Conservation (phyloP, 176 grass and related monocot genomes). For the Oryza officinalis region DNA sequence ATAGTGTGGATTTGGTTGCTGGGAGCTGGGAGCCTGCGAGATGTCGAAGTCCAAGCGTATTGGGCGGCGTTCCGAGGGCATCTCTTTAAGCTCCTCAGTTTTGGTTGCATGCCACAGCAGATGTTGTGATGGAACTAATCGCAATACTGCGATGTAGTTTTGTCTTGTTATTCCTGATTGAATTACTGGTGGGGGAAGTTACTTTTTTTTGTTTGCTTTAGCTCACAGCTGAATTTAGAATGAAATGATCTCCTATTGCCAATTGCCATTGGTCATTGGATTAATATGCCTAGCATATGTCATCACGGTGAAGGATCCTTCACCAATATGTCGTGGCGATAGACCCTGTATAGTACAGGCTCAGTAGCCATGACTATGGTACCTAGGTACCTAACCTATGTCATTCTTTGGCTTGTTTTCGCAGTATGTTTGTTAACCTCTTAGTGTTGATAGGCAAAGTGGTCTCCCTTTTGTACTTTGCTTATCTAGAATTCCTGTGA, state of each 20-base stretch:
- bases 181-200: background rate
- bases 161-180: background rate
- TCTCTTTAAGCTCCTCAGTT: background rate
- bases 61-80: background rate
- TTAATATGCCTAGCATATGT: background rate
- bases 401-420: background rate
- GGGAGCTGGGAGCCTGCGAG: background rate
- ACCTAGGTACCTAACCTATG: background rate
- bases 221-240: background rate
- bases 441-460: background rate
- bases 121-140: background rate
- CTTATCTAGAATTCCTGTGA: background rate
- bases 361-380: background rate
- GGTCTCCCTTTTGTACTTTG: background rate
- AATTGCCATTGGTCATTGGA: background rate
- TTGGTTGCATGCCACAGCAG: background rate
- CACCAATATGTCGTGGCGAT: background rate
- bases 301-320: background rate
- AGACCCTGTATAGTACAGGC: background rate
- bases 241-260: background rate
- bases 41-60: background rate
- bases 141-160: background rate
- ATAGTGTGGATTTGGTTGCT: background rate
- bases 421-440: background rate
- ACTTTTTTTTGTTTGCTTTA: background rate